Evolutionary conservation across 768 basidiomycete genomes (phyloP).

Genomic region (Chalciporus sphaerocephalus): DNA sequence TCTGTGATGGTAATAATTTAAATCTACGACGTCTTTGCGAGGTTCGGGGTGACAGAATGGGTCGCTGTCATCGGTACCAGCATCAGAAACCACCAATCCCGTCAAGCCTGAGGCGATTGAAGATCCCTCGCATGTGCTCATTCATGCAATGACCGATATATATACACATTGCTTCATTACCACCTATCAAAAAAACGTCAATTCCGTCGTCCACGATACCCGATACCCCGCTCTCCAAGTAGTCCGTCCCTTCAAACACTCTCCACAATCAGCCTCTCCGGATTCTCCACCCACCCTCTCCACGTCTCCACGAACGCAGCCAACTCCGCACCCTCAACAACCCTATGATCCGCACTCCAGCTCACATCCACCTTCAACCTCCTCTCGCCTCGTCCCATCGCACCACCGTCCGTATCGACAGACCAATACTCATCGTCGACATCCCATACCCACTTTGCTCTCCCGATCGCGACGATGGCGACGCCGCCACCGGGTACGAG

Average conservation of each 20-base stretch:
- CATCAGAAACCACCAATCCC: too few species aligned
- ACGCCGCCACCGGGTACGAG: constrained; percentile 80
- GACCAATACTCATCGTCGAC: constrained; percentile 43
- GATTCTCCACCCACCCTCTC: constrained; percentile 75
- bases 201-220: too few species aligned
- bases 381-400: constrained; percentile 37
- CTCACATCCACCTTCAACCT: constrained; percentile 61
- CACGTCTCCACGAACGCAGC: constrained; percentile 86
- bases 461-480: constrained; percentile 78
- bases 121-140: too few species aligned
- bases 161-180: too few species aligned
- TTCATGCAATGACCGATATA: too few species aligned
- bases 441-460: constrained; percentile 76
- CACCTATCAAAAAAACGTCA: too few species aligned
- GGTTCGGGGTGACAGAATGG: too few species aligned
- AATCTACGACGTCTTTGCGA: too few species aligned
- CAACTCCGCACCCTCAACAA: constrained; percentile 85
- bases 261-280: constrained; percentile 61
- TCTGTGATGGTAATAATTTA: too few species aligned
- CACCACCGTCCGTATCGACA: background rate
- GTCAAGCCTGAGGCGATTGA: too few species aligned
- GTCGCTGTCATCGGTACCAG: too few species aligned
- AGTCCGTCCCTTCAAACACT: constrained; percentile 31
- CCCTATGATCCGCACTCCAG: constrained; percentile 85
- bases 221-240: too few species aligned